phyloP scores from a whole-genome alignment of 2,329 filamentous ascomycete species.

The Arthrobotrys megalospora region DNA sequence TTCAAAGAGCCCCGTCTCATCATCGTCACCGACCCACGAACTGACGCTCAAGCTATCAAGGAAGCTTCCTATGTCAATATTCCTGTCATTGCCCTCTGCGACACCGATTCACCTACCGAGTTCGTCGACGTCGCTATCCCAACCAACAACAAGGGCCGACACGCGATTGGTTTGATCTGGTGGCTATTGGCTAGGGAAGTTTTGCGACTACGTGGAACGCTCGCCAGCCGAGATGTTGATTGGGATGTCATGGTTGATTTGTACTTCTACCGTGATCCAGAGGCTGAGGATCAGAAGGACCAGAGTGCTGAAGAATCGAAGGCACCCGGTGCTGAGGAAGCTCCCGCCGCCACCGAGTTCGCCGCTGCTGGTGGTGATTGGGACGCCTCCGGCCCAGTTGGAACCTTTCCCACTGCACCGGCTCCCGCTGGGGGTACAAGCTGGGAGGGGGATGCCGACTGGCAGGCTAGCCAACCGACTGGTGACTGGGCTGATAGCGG shows the following conservation, averaged over 20 bases:
- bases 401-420: conserved; percentile 76
- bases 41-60: conserved; percentile 99
- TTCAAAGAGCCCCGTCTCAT: conserved; percentile 99
- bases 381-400: conserved; percentile 80
- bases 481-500: conserved; percentile 72
- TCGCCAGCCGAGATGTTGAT: conserved; percentile 93
- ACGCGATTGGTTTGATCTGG: conserved; percentile 98
- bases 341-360: conserved; percentile 74
- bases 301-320: conserved; percentile 87
- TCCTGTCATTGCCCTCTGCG: conserved; percentile 98
- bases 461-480: conserved; percentile 74
- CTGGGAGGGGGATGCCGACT: conserved; percentile 76
- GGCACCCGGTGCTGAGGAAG: conserved; percentile 86
- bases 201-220: conserved; percentile 96
- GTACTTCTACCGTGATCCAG: conserved; percentile 99
- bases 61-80: conserved; percentile 99
- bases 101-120: conserved; percentile 99
- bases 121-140: conserved; percentile 99
- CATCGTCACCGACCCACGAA: conserved; percentile 99
- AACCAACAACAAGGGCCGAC: conserved; percentile 99
- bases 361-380: conserved; percentile 79
- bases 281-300: conserved; percentile 99
- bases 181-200: conserved; percentile 99
- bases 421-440: conserved; percentile 74
- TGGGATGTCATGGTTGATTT: conserved; percentile 99